Evolutionary conservation across 495 filamentous ascomycete species (phyloP).

Genomic region (Xylaria intraflava): DNA sequence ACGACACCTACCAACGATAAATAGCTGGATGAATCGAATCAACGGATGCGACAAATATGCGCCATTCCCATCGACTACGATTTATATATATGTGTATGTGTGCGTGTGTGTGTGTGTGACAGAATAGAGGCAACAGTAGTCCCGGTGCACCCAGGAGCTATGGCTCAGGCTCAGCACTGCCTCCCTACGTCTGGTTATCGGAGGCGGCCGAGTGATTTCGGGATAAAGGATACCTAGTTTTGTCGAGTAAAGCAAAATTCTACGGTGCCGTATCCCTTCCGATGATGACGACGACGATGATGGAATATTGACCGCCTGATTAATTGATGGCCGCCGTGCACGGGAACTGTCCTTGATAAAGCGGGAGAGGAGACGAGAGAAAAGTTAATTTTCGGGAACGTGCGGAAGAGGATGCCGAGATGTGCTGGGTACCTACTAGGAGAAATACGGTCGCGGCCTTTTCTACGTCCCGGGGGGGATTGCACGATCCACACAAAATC

Average conservation of each 20-base stretch:
- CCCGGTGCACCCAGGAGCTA: not conserved
- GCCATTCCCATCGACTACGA: too few species aligned
- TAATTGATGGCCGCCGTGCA: not conserved
- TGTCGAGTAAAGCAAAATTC: not conserved
- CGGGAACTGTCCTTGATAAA: not conserved
- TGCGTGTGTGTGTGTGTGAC: not conserved
- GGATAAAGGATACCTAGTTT: not conserved
- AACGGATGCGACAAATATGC: not conserved
- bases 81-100: not conserved
- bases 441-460: not conserved
- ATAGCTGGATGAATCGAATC: not conserved
- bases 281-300: not conserved
- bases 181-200: not conserved
- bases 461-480: slow-evolving; percentile 4
- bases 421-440: not conserved
- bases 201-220: not conserved
- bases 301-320: not conserved
- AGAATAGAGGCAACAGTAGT: not conserved
- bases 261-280: not conserved
- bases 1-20: slow-evolving; percentile 5
- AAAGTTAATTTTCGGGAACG: slow-evolving; percentile 2
- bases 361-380: not conserved
- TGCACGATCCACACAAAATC: slow-evolving; percentile 1
- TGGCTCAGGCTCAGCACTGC: not conserved
- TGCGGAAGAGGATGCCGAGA: slow-evolving; percentile 10